phyloP scores from a whole-genome alignment of 2,329 filamentous ascomycete genomes.

The Sclerotinia borealis region DNA sequence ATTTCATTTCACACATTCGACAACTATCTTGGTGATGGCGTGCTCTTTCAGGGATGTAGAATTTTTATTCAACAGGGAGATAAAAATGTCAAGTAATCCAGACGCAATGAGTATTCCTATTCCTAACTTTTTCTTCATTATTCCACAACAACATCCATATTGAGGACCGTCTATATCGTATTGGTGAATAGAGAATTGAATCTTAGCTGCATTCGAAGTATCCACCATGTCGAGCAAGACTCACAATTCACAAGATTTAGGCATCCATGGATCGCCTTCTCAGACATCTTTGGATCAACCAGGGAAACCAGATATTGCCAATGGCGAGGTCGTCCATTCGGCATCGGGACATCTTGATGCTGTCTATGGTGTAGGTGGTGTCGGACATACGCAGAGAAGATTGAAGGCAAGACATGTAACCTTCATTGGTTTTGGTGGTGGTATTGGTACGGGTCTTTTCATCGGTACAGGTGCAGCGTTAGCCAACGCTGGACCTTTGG shows the following conservation, averaged over 20 bases:
- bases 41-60: constrained; percentile 1
- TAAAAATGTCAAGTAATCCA: constrained; percentile 5
- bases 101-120: not conserved
- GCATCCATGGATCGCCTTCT: not conserved
- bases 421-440: constrained; percentile 7
- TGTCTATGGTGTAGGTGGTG: constrained; percentile 2
- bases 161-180: not conserved
- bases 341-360: constrained; percentile 3
- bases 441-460: constrained; percentile 47
- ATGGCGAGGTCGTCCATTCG: constrained; percentile 8
- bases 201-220: constrained; percentile 10
- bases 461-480: constrained; percentile 43
- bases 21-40: constrained; percentile 1
- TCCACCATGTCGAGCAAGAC: constrained; percentile 8
- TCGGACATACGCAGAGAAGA: not conserved
- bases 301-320: constrained; percentile 4
- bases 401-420: constrained; percentile 10
- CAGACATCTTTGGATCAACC: not conserved
- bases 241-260: not conserved
- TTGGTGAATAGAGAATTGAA: constrained; percentile 8
- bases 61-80: not conserved
- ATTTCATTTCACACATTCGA: constrained; percentile 1
- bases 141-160: not conserved
- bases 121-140: not conserved
- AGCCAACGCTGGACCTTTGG: constrained; percentile 42